phyloP scores from a whole-genome alignment of 2,329 filamentous ascomycete genomes.

The Pochonia chlamydosporia region DNA sequence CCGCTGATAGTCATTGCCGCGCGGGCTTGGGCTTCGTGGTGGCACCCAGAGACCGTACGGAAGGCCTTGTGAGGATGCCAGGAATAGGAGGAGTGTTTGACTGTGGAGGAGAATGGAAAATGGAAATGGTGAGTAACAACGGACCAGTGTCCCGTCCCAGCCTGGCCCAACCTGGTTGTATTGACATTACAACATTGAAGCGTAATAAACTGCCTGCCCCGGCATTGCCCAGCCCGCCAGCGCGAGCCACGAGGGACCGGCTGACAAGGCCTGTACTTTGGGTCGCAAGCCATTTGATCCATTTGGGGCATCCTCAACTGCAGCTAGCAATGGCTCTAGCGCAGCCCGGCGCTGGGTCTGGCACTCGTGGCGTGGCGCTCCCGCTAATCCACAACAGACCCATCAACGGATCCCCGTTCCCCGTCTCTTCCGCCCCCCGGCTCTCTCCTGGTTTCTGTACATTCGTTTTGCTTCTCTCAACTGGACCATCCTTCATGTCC shows the following conservation, averaged over 20 bases:
- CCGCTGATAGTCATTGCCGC: too few relatives aligned
- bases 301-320: constrained; percentile 1
- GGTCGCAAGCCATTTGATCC: neutral
- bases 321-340: constrained; percentile 4
- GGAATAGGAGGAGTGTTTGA: too few relatives aligned
- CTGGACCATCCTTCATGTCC: too few relatives aligned
- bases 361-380: constrained; percentile 9
- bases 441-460: neutral
- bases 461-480: neutral
- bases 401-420: neutral
- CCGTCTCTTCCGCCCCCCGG: neutral
- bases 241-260: neutral
- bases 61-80: too few relatives aligned
- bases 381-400: constrained; percentile 3
- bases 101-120: too few relatives aligned
- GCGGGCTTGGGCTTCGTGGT: too few relatives aligned
- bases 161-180: too few relatives aligned
- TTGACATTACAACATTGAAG: too few relatives aligned
- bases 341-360: neutral
- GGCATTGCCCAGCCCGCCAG: neutral
- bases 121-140: too few relatives aligned
- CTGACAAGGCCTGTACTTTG: neutral
- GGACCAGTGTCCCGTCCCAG: too few relatives aligned
- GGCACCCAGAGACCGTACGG: too few relatives aligned
- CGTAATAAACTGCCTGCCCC: too few relatives aligned